These are phyloP conservation scores for Gentiana straminea DNA, from an alignment of 257 asterid genomes.

Conservation along the genomic window DNA sequence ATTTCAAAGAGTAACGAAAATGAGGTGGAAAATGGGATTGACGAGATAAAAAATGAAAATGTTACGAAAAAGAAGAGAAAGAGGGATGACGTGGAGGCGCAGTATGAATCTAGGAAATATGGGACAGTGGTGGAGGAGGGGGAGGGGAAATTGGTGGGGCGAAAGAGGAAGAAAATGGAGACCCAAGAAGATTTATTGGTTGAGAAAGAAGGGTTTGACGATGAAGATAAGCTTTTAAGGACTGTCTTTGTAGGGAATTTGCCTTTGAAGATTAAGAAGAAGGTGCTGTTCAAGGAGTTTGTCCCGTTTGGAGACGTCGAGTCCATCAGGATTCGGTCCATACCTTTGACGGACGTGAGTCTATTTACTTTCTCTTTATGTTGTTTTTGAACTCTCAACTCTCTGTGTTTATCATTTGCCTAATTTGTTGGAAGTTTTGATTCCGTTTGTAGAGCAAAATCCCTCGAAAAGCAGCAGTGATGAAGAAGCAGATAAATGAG, in stretches of 20 bases:
- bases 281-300: conserved; percentile 63
- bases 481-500: conserved; percentile 67
- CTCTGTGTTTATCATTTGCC: background rate
- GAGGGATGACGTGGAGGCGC: conserved; percentile 84
- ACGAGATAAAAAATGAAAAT: conserved; percentile 12
- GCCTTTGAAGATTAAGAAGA: conserved; percentile 76
- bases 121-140: conserved; percentile 32
- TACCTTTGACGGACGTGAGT: conserved; percentile 82
- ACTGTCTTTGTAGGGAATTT: conserved; percentile 91
- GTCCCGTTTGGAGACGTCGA: conserved; percentile 77
- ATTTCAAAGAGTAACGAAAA: conserved; percentile 21
- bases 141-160: conserved; percentile 35
- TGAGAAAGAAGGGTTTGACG: conserved; percentile 80
- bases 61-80: conserved; percentile 72
- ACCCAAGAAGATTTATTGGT: conserved; percentile 68
- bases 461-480: conserved; percentile 83
- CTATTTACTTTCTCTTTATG: background rate
- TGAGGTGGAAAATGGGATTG: conserved; percentile 10
- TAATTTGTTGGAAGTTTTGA: background rate
- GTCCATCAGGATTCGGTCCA: conserved; percentile 83
- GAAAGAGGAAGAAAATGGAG: conserved; percentile 86
- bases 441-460: conserved; percentile 46
- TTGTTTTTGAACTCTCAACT: background rate
- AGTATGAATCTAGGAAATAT: conserved; percentile 59
- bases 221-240: conserved; percentile 74